Evolutionary conservation across 2,329 filamentous ascomycete genomes (phyloP).

Genomic region (Cladosporium colombiae): DNA sequence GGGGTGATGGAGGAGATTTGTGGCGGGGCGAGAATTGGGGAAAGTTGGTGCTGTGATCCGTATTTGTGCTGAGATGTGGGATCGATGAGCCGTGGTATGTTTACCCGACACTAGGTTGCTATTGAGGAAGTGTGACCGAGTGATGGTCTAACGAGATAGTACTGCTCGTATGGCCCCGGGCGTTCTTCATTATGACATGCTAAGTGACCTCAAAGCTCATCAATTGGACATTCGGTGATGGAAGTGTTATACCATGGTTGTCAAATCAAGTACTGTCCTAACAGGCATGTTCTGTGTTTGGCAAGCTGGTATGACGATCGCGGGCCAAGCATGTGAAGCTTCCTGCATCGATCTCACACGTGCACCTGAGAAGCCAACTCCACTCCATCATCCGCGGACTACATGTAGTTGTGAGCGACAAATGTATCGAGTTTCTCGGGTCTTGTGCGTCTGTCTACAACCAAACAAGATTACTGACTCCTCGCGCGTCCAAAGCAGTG

Average conservation of each 20-base stretch:
- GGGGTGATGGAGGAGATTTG: conserved; percentile 20
- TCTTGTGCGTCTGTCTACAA: no score
- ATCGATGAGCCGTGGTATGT: neutral
- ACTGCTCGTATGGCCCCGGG: neutral
- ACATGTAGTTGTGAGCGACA: neutral
- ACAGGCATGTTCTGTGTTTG: neutral
- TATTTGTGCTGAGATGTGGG: neutral
- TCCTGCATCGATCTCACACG: neutral
- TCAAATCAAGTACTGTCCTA: neutral
- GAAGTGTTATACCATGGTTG: neutral
- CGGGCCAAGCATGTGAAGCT: neutral
- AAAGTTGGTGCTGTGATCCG: neutral
- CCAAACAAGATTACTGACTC: no score
- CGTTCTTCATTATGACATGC: neutral
- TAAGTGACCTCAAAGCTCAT: no score
- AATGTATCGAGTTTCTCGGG: neutral
- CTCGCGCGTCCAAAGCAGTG: neutral
- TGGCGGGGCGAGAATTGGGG: neutral
- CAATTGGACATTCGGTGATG: no score
- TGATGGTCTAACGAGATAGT: neutral
- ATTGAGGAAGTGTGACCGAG: neutral
- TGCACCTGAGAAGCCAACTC: neutral
- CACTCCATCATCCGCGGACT: neutral
- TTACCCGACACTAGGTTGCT: neutral
- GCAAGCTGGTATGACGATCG: neutral